Conservation (phyloP, 768 basidiomycete genomes). For the Lentinula edodes region DNA sequence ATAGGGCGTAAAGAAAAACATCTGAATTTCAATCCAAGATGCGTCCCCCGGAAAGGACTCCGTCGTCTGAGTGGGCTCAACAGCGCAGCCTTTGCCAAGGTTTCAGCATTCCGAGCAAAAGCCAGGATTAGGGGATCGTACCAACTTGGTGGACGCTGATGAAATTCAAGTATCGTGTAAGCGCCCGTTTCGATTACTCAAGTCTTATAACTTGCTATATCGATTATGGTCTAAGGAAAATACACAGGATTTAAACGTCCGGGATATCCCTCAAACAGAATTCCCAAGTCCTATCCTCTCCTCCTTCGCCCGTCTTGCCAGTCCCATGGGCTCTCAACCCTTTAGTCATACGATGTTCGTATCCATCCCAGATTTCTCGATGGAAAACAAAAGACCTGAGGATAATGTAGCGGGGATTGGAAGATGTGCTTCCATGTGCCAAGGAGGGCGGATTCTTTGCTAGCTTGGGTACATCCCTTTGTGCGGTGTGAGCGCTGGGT, state of each 20-base stretch:
- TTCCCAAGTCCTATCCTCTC: slow-evolving; percentile 86
- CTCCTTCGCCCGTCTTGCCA: slow-evolving; percentile 65
- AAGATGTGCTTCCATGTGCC: slow-evolving; percentile 32
- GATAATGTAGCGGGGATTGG: slow-evolving; percentile 65
- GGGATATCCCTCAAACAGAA: slow-evolving; percentile 38
- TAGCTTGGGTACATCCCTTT: slow-evolving; percentile 71
- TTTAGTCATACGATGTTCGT: slow-evolving; percentile 93
- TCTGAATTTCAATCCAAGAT: neutral
- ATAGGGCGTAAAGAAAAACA: neutral
- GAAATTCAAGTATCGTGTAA: no score
- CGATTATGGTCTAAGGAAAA: no score
- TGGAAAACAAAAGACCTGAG: slow-evolving; percentile 80
- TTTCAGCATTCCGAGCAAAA: neutral
- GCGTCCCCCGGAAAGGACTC: neutral
- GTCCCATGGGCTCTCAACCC: slow-evolving; percentile 68
- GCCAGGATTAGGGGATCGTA: neutral
- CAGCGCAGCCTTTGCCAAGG: neutral
- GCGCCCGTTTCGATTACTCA: no score
- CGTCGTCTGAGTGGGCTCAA: neutral
- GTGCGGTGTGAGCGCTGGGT: neutral
- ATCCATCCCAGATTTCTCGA: slow-evolving; percentile 69
- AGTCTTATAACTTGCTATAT: no score
- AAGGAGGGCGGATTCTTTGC: slow-evolving; percentile 69
- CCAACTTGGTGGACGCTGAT: neutral
- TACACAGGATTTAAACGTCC: neutral